A percentile compares a stretch with the other conserved stretches of the same genome.
These are phyloP conservation scores for Alternaria sp. DNA, from an alignment of 2,329 filamentous ascomycete species.

Conservation along the genomic window DNA sequence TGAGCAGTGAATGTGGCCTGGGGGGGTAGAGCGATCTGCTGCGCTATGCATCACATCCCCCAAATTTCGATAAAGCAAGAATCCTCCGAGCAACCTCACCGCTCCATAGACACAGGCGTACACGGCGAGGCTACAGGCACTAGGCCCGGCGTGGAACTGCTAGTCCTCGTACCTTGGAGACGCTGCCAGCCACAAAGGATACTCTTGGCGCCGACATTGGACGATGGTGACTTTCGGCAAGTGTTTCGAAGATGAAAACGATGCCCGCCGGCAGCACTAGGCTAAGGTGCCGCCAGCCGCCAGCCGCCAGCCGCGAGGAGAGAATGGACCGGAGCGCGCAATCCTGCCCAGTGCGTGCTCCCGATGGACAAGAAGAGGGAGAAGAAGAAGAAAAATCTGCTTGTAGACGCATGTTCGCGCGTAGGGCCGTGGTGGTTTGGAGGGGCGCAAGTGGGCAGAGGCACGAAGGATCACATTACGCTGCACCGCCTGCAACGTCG, in stretches of 20 bases:
- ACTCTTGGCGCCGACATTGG: slow-evolving; percentile 36
- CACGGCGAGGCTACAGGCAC: slow-evolving; percentile 21
- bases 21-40: slow-evolving; percentile 18
- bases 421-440: slow-evolving; percentile 9
- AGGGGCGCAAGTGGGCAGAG: slow-evolving; percentile 18
- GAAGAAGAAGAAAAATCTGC: slow-evolving; percentile 18
- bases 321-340: slow-evolving; percentile 25
- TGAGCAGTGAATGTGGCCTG: slow-evolving; percentile 19
- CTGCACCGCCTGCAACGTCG: slow-evolving; percentile 24
- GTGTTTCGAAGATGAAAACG: slow-evolving; percentile 24
- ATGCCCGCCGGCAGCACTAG: slow-evolving; percentile 35
- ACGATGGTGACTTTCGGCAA: slow-evolving; percentile 27
- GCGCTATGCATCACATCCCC: slow-evolving; percentile 11
- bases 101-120: slow-evolving; percentile 19
- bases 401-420: slow-evolving; percentile 11
- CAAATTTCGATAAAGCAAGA: slow-evolving; percentile 22
- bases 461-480: slow-evolving; percentile 21
- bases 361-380: slow-evolving; percentile 4
- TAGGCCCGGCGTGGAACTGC: slow-evolving; percentile 12
- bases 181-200: slow-evolving; percentile 20
- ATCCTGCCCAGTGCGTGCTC: slow-evolving; percentile 7
- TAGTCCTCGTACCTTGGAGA: slow-evolving; percentile 19
- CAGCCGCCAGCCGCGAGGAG: slow-evolving; percentile 34
- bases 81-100: slow-evolving; percentile 28
- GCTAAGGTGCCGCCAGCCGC: slow-evolving; percentile 33